Conservation (phyloP, 805 yeast species). For the Candida sonorensis region DNA sequence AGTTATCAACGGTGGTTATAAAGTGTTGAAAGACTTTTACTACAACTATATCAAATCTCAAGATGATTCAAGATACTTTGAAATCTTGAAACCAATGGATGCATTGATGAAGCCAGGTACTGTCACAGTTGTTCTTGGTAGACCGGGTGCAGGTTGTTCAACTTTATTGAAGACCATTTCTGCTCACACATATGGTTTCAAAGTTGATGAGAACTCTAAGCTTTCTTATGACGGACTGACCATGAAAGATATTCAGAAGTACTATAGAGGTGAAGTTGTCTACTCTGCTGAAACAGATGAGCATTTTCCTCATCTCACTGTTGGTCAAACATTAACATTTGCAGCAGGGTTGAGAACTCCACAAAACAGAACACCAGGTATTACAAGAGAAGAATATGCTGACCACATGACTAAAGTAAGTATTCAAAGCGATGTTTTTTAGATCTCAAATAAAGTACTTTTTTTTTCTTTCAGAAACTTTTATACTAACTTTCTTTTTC, state of each 20-base stretch:
- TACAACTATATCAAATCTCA: slow-evolving; percentile 19
- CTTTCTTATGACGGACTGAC: slow-evolving; percentile 50
- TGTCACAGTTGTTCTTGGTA: slow-evolving; percentile 63
- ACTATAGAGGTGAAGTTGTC: slow-evolving; percentile 62
- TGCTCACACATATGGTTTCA: slow-evolving; percentile 53
- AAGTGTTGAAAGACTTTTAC: slow-evolving; percentile 25
- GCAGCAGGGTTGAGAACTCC: slow-evolving; percentile 61
- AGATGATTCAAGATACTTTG: slow-evolving; percentile 32
- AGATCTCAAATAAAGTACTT: neutral
- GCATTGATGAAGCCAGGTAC: slow-evolving; percentile 60
- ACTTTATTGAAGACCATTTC: slow-evolving; percentile 57
- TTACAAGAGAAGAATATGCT: slow-evolving; percentile 50
- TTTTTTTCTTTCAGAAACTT: neutral
- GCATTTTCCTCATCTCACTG: slow-evolving; percentile 65
- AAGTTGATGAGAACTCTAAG: slow-evolving; percentile 37
- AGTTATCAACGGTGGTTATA: slow-evolving; percentile 36
- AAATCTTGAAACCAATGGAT: slow-evolving; percentile 54
- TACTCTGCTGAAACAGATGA: slow-evolving; percentile 66
- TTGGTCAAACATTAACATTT: slow-evolving; percentile 56
- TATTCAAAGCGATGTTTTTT: neutral
- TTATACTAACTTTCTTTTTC: slow-evolving; percentile 1
- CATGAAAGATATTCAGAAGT: slow-evolving; percentile 40
- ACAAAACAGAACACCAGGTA: slow-evolving; percentile 50
- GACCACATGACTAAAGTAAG: slow-evolving; percentile 43
- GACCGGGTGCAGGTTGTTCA: slow-evolving; percentile 81